A percentile compares a stretch with the other conserved stretches of the same genome.
phyloP scores from a whole-genome alignment of 257 asterid species.

The Lavandula angustifolia region DNA sequence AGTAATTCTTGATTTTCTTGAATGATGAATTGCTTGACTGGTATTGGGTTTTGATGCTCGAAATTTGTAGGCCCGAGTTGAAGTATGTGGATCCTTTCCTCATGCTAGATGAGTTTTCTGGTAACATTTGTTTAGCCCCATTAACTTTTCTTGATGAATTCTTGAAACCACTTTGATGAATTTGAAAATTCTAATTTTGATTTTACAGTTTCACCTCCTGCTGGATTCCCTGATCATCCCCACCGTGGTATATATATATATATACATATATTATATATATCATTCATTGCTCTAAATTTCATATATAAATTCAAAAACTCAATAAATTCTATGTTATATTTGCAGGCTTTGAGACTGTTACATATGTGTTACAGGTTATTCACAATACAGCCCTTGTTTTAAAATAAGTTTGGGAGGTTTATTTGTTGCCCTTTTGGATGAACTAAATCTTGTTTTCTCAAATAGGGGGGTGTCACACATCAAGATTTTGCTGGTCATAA shows the following conservation, averaged over 20 bases:
- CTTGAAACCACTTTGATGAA: not conserved
- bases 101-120: conserved; percentile 83
- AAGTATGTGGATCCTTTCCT: conserved; percentile 85
- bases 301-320: not conserved
- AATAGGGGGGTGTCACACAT: conserved; percentile 82
- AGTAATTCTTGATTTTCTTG: no score
- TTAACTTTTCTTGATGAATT: not conserved
- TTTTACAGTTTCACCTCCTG: conserved; percentile 80
- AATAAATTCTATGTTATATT: not conserved
- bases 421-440: no score
- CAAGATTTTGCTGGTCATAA: conserved; percentile 92
- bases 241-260: conserved; percentile 88
- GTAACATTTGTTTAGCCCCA: conserved; percentile 32
- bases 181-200: not conserved
- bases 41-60: conserved; percentile 16
- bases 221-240: conserved; percentile 98
- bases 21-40: not conserved
- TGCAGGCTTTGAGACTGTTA: conserved; percentile 94
- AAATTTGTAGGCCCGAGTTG: conserved; percentile 76
- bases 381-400: not conserved
- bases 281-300: not conserved
- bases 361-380: conserved; percentile 73
- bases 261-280: no score
- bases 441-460: conserved; percentile 4
- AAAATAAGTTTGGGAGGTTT: conserved; percentile 2